Evolutionary conservation across 2,329 filamentous ascomycete species (phyloP).

Genomic region (Alternaria gansuensis): DNA sequence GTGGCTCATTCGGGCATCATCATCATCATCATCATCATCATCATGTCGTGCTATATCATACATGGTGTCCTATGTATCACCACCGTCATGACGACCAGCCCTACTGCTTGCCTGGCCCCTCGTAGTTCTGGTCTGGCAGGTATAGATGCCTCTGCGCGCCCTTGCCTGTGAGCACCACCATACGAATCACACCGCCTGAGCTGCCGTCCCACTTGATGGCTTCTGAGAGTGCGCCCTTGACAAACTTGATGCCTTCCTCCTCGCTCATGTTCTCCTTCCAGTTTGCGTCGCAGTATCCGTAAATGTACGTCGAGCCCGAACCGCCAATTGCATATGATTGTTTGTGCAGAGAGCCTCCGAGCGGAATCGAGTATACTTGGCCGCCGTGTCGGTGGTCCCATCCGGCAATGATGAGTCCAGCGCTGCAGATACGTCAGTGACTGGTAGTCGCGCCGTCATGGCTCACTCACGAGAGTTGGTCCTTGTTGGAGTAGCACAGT

Average conservation of each 20-base stretch:
- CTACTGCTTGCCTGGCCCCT: slow-evolving; percentile 70
- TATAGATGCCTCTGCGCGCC: slow-evolving; percentile 95
- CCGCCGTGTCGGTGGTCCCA: slow-evolving; percentile 95
- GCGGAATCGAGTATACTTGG: slow-evolving; percentile 95
- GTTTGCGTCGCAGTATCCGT: slow-evolving; percentile 96
- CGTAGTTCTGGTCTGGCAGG: slow-evolving; percentile 86
- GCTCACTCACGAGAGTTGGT: slow-evolving; percentile 76
- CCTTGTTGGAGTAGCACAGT: slow-evolving; percentile 98
- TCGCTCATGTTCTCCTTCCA: slow-evolving; percentile 97
- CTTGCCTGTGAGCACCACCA: slow-evolving; percentile 92
- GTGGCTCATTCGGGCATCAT: slow-evolving; percentile 19
- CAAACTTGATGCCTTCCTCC: slow-evolving; percentile 87
- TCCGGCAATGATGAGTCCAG: slow-evolving; percentile 97
- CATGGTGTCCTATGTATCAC: slow-evolving; percentile 13
- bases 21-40: slow-evolving; percentile 25
- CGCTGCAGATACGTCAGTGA: slow-evolving; percentile 63
- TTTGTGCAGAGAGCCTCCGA: slow-evolving; percentile 97
- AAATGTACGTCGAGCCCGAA: slow-evolving; percentile 98
- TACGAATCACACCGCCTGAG: slow-evolving; percentile 95
- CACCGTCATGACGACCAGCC: slow-evolving; percentile 5
- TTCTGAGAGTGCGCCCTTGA: slow-evolving; percentile 88
- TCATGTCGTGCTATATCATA: slow-evolving; percentile 27
- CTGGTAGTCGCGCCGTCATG: background rate
- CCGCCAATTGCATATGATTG: slow-evolving; percentile 95
- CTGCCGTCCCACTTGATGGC: slow-evolving; percentile 99